A percentile compares a stretch with the other conserved stretches of the same genome.
These are phyloP conservation scores for Pestalotiopsis fici DNA, from an alignment of 2,329 filamentous ascomycete genomes.

Conservation along the genomic window DNA sequence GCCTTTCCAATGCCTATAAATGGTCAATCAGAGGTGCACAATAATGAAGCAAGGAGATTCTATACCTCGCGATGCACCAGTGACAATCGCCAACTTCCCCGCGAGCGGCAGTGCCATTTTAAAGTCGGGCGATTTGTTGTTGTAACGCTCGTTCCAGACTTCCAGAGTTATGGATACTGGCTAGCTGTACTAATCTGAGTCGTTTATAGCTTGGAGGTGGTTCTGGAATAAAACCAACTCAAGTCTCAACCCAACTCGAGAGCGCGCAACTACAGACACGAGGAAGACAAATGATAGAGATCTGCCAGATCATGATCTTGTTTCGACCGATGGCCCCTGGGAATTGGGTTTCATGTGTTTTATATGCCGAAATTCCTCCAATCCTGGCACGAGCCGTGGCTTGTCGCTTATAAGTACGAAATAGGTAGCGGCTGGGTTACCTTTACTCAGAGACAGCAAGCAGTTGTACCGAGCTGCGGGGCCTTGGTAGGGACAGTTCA, in stretches of 20 bases:
- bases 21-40: neutral
- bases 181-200: no score
- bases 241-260: neutral
- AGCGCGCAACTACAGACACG: neutral
- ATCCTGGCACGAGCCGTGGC: neutral
- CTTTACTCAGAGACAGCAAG: neutral
- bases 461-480: constrained; percentile 6
- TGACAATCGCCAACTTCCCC: constrained; percentile 76
- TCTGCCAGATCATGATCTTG: no score
- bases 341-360: neutral
- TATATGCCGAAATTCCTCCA: constrained; percentile 6
- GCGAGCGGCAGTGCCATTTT: constrained; percentile 42
- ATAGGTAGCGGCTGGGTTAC: neutral
- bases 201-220: neutral
- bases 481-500: neutral
- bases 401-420: neutral
- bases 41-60: neutral
- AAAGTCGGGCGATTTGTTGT: neutral
- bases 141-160: neutral
- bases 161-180: neutral
- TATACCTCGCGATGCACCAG: constrained; percentile 74
- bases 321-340: neutral
- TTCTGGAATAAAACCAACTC: neutral
- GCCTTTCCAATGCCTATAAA: constrained; percentile 67
- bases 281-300: neutral